Evolutionary conservation across 768 basidiomycete genomes (phyloP).

Genomic region (Astraeus odoratus): DNA sequence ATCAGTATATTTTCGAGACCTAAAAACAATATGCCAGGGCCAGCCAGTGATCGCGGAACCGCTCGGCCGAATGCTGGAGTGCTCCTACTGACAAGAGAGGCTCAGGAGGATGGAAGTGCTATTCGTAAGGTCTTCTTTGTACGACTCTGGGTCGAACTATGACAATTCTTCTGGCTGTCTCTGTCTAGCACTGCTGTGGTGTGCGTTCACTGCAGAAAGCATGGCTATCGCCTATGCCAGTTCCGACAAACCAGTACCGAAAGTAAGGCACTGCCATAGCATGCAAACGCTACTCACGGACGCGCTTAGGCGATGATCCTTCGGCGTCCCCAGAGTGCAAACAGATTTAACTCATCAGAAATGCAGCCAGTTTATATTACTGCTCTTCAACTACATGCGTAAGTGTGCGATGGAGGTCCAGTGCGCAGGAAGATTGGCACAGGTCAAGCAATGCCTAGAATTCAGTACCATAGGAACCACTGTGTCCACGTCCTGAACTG

Average conservation of each 20-base stretch:
- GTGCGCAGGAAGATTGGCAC: neutral
- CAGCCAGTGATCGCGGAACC: constrained; percentile 33
- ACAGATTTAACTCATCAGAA: constrained; percentile 8
- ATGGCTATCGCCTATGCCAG: constrained; percentile 76
- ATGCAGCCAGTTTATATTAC: constrained; percentile 50
- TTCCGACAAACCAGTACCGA: constrained; percentile 43
- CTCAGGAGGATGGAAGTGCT: constrained; percentile 18
- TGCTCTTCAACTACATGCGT: constrained; percentile 33
- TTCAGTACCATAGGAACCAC: too few relatives aligned
- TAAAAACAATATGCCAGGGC: constrained; percentile 22
- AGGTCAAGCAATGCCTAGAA: neutral
- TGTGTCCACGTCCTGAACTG: too few relatives aligned
- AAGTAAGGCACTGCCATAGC: constrained; percentile 33
- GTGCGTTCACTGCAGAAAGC: constrained; percentile 75
- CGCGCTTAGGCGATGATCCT: constrained; percentile 29
- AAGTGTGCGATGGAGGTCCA: neutral
- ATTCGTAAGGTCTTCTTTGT: too few relatives aligned
- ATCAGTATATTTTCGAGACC: neutral
- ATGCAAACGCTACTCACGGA: neutral
- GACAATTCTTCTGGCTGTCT: neutral
- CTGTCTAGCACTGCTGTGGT: constrained; percentile 62
- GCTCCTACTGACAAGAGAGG: constrained; percentile 50
- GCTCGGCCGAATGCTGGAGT: constrained; percentile 52
- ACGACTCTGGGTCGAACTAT: constrained; percentile 3
- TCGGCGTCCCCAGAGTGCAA: constrained; percentile 17